Base-by-base conservation (phyloP, 345 rosid species). In the Ceriops zippeliana region DNA sequence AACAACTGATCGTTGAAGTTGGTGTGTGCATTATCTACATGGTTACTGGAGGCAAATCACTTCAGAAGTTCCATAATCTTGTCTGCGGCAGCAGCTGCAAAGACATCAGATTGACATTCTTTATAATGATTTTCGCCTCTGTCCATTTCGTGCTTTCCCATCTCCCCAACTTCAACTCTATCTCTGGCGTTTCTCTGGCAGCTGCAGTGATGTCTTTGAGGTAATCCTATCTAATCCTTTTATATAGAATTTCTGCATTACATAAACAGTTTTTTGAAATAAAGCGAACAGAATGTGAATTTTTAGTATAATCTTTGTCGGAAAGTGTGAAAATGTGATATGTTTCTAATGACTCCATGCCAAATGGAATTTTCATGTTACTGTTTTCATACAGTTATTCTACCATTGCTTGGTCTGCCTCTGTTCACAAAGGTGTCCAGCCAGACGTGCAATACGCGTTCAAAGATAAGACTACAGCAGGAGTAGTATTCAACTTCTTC, bases 161-260 rank as follows among this genome's bases (percentile, higher is more conserved):
- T 22, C 89, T 87, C 65, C 97, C 97, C 71, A 90, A 91, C 72
- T 91, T 91, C 79, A 85, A 91, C 84, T 80, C 97, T 77, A 83
- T 91, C 76, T 56, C 93, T 4, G 85, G 85, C 4, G 87, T 91
- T 66, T 91, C 97, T 26, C 70, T 89, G 61, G 87, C 90, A 1
- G 97, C 97, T 1, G 97, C 96, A 0, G 83, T 87, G 72, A 91
- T 91, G 97, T 91, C 96, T 52, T 70, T 89, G 70, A 86, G 90
- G 92, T 85, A 75, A 21, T 42, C 8, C 17, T 7, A 30, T 6
- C 0, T 9, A 34, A 1, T 34, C 37, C 37, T 7, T 34, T 34
- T 34, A 34, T 9, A 1, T 34, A 7, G 9, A 34, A 34, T 34
- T 34, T 34, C 37, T 34, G 9, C 37, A 34, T 34, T 7, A 7